A percentile compares a stretch with the other conserved stretches of the same genome.
These are phyloP conservation scores for Microdochium bolleyi DNA, from an alignment of 2,329 filamentous ascomycete species.

Conservation along the genomic window DNA sequence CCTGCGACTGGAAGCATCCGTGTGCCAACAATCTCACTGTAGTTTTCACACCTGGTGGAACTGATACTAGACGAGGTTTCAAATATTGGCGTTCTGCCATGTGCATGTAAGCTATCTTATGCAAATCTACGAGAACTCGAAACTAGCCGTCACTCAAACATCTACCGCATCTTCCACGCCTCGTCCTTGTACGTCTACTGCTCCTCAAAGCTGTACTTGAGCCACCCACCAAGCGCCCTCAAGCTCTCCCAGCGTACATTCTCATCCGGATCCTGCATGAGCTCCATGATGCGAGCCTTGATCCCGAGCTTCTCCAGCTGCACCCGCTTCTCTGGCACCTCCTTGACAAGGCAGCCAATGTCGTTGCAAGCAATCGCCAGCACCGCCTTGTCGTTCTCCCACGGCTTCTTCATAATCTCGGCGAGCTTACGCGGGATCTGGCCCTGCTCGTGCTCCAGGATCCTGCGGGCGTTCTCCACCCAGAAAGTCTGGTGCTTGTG, in stretches of 20 bases:
- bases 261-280: conserved; percentile 87
- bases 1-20: no score
- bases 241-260: conserved; percentile 88
- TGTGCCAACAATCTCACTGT: no score
- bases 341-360: conserved; percentile 78
- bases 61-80: no score
- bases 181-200: background rate
- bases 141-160: background rate
- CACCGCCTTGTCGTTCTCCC: conserved; percentile 77
- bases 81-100: no score
- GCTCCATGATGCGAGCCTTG: conserved; percentile 83
- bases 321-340: conserved; percentile 75
- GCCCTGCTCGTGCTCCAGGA: conserved; percentile 76
- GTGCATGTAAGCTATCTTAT: no score
- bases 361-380: conserved; percentile 91
- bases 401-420: conserved; percentile 71
- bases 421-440: conserved; percentile 72
- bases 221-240: conserved; percentile 64
- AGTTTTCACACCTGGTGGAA: no score
- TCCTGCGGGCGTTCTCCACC: conserved; percentile 82
- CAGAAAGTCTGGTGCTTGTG: conserved; percentile 84
- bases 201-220: conserved; percentile 55
- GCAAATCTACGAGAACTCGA: no score
- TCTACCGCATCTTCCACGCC: background rate
- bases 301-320: conserved; percentile 77